These are phyloP conservation scores for Aphanocladium album DNA, from an alignment of 2,329 filamentous ascomycete species.

Conservation along the genomic window DNA sequence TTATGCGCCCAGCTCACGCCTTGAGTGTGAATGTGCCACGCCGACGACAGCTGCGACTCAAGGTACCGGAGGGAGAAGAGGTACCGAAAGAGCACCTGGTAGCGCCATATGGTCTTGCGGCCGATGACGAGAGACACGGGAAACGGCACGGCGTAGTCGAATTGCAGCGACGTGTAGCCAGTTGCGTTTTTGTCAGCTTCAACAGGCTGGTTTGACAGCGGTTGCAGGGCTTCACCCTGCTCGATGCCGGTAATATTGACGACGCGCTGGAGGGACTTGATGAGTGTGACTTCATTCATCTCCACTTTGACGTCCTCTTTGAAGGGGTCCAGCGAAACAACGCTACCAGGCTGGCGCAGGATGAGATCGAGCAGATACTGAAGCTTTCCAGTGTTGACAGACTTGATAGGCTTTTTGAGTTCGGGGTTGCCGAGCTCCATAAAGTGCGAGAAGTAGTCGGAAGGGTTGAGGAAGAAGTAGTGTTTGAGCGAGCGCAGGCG, in stretches of 20 bases:
- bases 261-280: constrained; percentile 90
- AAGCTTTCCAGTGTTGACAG: constrained; percentile 86
- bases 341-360: constrained; percentile 89
- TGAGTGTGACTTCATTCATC: constrained; percentile 92
- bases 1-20: constrained; percentile 76
- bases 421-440: constrained; percentile 87
- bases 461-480: constrained; percentile 97
- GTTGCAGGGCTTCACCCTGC: constrained; percentile 76
- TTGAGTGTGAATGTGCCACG: constrained; percentile 87
- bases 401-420: constrained; percentile 80
- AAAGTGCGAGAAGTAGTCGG: constrained; percentile 98
- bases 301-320: constrained; percentile 97
- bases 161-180: constrained; percentile 86
- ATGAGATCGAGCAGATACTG: constrained; percentile 95
- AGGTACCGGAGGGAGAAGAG: constrained; percentile 84
- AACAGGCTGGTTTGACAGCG: constrained; percentile 60
- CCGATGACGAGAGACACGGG: constrained; percentile 93
- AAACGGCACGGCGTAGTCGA: constrained; percentile 93
- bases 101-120: constrained; percentile 92
- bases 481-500: constrained; percentile 89
- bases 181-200: constrained; percentile 82
- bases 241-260: constrained; percentile 96
- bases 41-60: constrained; percentile 77
- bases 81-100: constrained; percentile 94
- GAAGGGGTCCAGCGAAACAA: constrained; percentile 91